Conservation (phyloP, 495 filamentous ascomycete genomes). For the Viridothelium virens region DNA sequence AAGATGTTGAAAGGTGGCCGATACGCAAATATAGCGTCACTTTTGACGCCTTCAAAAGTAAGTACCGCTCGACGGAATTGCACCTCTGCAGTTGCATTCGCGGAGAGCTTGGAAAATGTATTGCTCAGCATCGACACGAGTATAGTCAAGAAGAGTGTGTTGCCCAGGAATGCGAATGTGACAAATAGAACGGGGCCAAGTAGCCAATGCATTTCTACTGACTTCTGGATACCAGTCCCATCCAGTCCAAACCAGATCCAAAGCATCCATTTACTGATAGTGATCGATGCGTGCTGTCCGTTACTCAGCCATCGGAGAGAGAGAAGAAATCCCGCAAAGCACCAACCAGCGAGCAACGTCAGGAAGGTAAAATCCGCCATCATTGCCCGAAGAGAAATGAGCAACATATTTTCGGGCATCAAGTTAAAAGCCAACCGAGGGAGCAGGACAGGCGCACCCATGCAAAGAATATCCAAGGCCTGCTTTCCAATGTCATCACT, state of each 20-base stretch:
- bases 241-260: slow-evolving; percentile 76
- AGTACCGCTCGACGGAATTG: slow-evolving; percentile 63
- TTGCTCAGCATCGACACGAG: slow-evolving; percentile 67
- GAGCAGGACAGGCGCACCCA: slow-evolving; percentile 60
- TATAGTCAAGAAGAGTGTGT: slow-evolving; percentile 69
- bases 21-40: slow-evolving; percentile 65
- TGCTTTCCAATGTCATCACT: slow-evolving; percentile 42
- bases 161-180: slow-evolving; percentile 63
- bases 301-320: slow-evolving; percentile 59
- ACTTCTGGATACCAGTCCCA: slow-evolving; percentile 60
- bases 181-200: slow-evolving; percentile 64
- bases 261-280: slow-evolving; percentile 71
- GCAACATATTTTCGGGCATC: slow-evolving; percentile 65
- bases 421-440: slow-evolving; percentile 69
- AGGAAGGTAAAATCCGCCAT: slow-evolving; percentile 63
- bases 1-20: slow-evolving; percentile 67
- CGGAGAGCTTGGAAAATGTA: slow-evolving; percentile 59
- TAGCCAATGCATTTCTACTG: slow-evolving; percentile 56
- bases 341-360: slow-evolving; percentile 59
- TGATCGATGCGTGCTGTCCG: slow-evolving; percentile 41
- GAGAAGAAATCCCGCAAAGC: slow-evolving; percentile 63
- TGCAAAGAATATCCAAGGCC: slow-evolving; percentile 59
- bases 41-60: slow-evolving; percentile 71
- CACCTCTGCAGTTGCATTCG: slow-evolving; percentile 59
- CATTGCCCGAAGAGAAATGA: slow-evolving; percentile 64